phyloP scores from a whole-genome alignment of 768 basidiomycete species.

The Boletus reticuloceps region DNA sequence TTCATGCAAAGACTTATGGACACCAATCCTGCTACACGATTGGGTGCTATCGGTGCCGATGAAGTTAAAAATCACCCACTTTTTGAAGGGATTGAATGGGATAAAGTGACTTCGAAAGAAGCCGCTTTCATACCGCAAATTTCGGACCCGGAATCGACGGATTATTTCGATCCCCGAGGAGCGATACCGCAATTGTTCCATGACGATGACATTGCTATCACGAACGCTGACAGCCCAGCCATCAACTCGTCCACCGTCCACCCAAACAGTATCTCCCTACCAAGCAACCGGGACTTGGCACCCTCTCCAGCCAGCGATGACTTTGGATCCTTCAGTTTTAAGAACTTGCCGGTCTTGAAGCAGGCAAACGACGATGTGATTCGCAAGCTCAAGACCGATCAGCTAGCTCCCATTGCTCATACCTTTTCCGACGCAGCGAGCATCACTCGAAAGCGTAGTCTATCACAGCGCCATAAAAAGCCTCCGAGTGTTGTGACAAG shows the following conservation, averaged over 20 bases:
- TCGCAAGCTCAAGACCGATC: constrained; percentile 90
- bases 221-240: constrained; percentile 48
- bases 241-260: constrained; percentile 20
- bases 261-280: constrained; percentile 19
- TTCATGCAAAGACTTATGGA: constrained; percentile 88
- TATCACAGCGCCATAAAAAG: constrained; percentile 79
- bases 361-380: constrained; percentile 99
- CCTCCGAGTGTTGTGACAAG: constrained; percentile 75
- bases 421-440: constrained; percentile 62
- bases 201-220: constrained; percentile 72
- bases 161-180: constrained; percentile 97
- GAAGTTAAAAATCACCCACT: constrained; percentile 94
- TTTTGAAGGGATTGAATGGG: constrained; percentile 91
- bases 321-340: constrained; percentile 98
- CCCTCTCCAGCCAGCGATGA: constrained; percentile 73
- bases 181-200: constrained; percentile 89
- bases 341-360: constrained; percentile 93
- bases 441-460: constrained; percentile 66
- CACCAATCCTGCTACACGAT: constrained; percentile 70
- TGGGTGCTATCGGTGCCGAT: constrained; percentile 84
- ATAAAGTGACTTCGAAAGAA: constrained; percentile 81
- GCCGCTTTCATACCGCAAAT: constrained; percentile 96
- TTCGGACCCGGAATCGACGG: constrained; percentile 96
- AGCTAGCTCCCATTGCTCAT: constrained; percentile 74
- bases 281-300: constrained; percentile 40